Evolutionary conservation across 2,329 filamentous ascomycete species (phyloP).

Genomic region (Pseudogymnoascus sp.): DNA sequence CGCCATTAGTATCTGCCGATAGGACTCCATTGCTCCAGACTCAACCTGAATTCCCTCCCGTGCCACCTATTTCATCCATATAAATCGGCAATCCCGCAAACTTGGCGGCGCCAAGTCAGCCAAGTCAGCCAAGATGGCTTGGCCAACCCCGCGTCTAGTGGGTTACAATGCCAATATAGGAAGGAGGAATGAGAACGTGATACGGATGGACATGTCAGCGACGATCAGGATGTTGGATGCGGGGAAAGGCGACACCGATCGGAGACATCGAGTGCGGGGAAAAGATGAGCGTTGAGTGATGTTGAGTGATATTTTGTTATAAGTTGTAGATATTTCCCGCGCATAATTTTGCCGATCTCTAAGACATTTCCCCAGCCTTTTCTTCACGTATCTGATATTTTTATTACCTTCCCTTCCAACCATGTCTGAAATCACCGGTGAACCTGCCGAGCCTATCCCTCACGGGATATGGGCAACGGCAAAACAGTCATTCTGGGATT

Average conservation of each 20-base stretch:
- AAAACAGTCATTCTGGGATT: constrained; percentile 52
- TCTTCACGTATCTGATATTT: not conserved
- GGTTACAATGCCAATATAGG: not conserved
- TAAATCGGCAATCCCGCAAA: not conserved
- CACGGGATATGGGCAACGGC: constrained; percentile 55
- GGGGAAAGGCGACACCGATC: not conserved
- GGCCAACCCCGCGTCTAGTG: not conserved
- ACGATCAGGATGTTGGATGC: not conserved
- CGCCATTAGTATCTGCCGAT: not conserved
- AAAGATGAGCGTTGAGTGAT: not conserved
- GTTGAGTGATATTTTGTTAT: not conserved
- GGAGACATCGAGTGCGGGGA: not conserved
- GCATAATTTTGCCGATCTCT: not conserved
- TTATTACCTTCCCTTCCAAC: not conserved
- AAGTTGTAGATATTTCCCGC: not conserved
- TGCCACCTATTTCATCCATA: not conserved
- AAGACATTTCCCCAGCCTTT: not conserved
- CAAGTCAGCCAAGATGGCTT: not conserved
- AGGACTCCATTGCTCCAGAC: not conserved
- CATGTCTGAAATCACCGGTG: not conserved
- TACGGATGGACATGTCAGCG: not conserved
- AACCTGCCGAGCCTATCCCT: constrained; percentile 54
- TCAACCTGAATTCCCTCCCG: not conserved
- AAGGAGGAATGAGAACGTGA: not conserved
- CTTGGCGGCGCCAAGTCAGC: no score